Conservation (phyloP, 441 rosid genomes). For the Corymbia calophylla region DNA sequence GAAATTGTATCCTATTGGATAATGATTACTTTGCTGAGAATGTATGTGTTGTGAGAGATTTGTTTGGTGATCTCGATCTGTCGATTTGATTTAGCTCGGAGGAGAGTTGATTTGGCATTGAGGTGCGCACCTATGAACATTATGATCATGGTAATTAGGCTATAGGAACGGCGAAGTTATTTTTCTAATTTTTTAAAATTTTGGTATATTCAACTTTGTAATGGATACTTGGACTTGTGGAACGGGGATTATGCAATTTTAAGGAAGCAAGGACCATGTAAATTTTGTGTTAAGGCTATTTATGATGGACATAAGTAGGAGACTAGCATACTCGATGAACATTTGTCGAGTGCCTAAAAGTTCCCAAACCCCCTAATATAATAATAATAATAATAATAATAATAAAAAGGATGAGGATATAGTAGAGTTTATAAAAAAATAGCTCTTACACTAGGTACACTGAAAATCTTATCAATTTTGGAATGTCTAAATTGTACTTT, state of each 20-base stretch:
- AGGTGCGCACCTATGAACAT: accelerated
- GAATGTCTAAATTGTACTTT: accelerated
- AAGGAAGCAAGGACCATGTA: too few relatives aligned
- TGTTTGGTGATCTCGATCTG: not conserved
- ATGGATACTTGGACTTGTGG: not conserved
- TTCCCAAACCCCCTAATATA: too few relatives aligned
- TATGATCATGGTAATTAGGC: not conserved
- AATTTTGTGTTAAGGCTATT: not conserved
- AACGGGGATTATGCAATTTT: not conserved
- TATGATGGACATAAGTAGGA: not conserved
- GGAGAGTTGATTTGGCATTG: not conserved
- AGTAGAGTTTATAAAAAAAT: not conserved
- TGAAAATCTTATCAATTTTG: not conserved
- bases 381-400: too few relatives aligned
- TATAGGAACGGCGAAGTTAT: not conserved
- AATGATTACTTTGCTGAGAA: not conserved
- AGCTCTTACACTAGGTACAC: not conserved
- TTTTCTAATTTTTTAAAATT: too few relatives aligned
- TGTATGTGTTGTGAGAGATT: not conserved
- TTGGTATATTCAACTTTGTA: too few relatives aligned
- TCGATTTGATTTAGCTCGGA: not conserved
- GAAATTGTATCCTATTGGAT: not conserved
- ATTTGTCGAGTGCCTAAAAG: not conserved
- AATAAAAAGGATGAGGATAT: not conserved
- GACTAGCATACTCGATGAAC: accelerated